Evolutionary conservation across 768 basidiomycete species (phyloP), one percentile per base, ranked within the genome.

Genomic region (Exsudoporus frostii): DNA sequence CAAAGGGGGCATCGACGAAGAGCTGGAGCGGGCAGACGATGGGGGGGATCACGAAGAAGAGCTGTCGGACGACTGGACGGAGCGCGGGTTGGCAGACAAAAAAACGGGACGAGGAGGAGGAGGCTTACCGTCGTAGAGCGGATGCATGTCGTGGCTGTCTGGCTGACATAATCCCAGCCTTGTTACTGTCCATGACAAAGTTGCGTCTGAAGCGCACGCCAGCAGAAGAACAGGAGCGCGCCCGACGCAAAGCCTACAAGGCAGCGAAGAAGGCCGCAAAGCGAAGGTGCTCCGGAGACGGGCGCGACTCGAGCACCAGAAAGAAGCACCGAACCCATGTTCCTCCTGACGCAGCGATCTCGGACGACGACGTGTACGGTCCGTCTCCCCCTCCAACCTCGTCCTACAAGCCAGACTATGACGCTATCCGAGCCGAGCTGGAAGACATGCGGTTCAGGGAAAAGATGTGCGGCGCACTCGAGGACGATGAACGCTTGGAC

Each of bases 1-100:
- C 92, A 66, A 92, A 92, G 0, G 89, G 89, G 0, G 90, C 92
- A 64, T 92, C 75, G 46, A 90, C 64, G 46, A 83, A 34, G 56
- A 87, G 76, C 10, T 68, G 58, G 0, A 74, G 22, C 0, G 79
- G 81, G 29, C 62, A 62, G 1, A 67, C 25, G 10, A 74, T 11
- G 2, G 73, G 41, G 3, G 77, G 76, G 1, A 68, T 30, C 2
- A 84, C 50, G 10, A 78, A 71, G 41, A 80, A 78, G 65, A 76
- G 76, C 65, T 79, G 80, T 45, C 79, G 62, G 5, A 54, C 53
- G 10, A 44, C 79, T 48, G 3, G 7, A 5, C 3, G 7, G 25
- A 27, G 41, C 3, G 15, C 25, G 14, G 8, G 19, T 45, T 13
- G 10, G n/a, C n/a, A n/a, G n/a, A n/a, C n/a, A n/a, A n/a, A n/a